A percentile compares a stretch with the other conserved stretches of the same genome.
Evolutionary conservation across 306 rosid genomes (phyloP).

Genomic region (Prunus dulcis): DNA sequence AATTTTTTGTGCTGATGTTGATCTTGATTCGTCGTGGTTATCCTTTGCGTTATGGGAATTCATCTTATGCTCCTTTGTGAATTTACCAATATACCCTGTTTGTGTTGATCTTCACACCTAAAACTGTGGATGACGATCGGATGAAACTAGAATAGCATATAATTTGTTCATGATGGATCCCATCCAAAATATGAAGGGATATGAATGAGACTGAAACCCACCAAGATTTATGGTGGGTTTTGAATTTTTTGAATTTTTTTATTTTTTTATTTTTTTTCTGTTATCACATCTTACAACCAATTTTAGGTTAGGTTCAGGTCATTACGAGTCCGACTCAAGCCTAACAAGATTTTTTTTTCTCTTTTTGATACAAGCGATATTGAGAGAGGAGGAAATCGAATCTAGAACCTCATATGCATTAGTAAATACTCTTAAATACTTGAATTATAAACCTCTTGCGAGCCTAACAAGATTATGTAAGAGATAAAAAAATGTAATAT

Average conservation of each 20-base stretch:
- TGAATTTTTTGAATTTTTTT: no score
- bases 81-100: background rate
- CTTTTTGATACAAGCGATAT: no score
- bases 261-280: no score
- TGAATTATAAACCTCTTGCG: no score
- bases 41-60: background rate
- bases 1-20: background rate
- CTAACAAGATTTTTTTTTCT: background rate
- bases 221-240: background rate
- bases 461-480: background rate
- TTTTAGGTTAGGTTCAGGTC: background rate
- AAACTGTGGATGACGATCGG: background rate
- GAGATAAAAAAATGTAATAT: background rate
- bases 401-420: no score
- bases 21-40: background rate
- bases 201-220: conserved; percentile 1
- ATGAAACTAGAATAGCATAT: background rate
- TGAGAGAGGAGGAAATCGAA: no score
- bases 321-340: background rate
- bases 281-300: background rate
- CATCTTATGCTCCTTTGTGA: background rate
- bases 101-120: background rate
- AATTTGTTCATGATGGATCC: background rate
- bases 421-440: no score
- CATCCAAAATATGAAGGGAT: background rate